Evolutionary conservation across 1,139 yeast species (phyloP), one percentile per base, ranked within the genome.

Genomic region (Sporopachydermia cereana): DNA sequence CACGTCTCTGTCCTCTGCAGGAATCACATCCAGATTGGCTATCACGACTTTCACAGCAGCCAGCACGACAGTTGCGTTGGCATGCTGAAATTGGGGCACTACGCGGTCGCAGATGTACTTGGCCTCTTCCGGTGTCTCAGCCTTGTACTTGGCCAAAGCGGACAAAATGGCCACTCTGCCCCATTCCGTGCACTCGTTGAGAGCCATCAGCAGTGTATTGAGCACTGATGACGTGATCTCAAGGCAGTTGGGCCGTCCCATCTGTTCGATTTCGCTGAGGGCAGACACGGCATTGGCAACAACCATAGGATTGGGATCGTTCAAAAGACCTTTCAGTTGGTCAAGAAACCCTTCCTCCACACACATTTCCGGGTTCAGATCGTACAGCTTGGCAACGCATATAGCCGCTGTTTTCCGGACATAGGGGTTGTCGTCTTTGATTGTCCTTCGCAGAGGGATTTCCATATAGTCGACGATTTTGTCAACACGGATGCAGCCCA

Each of bases 111-210:
- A 76, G 46, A 93, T 86, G 59, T 85, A 91, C 52, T 75, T 78
- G 2, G 95, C 88, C 57, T 89, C 95, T 45, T 72, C 75, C 2
- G 56, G 52, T 0, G 84, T 69, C 2, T 74, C 63, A 5, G 18
- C 43, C 7, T 49, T 45, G 60, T 82, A 91, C 44, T 83, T 89
- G 7, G 86, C 72, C 52, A 93, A 66, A 1, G 96, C 88, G 2
- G 85, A 76, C 51, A 93, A 70, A 43, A 93, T 84, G 2, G 96
- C 79, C 53, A 91, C 84, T 57, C 98, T 76, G 3, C 98, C 98
- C 99, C 99, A 93, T 66, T 93, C 99, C 1, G 97, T 89, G 64
- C 97, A 91, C 64, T 93, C 99, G 62, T 89, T 89, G 53, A 93
- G 71, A 24, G 96, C 95, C 53, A 79, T 71, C 49, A 93, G 69